Evolutionary conservation across 73 alveolate genomes (phyloP).

Genomic region (Symbiodinium natans): DNA sequence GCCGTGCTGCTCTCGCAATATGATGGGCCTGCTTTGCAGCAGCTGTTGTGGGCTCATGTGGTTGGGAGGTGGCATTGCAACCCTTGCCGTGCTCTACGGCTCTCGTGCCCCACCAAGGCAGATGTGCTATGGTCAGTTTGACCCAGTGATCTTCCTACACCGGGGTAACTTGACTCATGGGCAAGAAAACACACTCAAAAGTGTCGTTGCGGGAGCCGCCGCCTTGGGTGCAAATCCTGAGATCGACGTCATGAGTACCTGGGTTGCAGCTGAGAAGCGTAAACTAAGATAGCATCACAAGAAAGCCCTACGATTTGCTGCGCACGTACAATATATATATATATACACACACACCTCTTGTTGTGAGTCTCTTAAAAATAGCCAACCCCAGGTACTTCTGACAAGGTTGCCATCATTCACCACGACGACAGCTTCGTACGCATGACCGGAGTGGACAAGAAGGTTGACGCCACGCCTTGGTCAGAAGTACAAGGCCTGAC

Average conservation of each 20-base stretch:
- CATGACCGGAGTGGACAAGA: constrained; percentile 26
- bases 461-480: neutral
- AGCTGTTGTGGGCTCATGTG: neutral
- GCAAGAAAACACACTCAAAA: neutral
- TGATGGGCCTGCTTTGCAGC: constrained; percentile 19
- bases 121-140: neutral
- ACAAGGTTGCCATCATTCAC: neutral
- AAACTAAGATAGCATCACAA: neutral
- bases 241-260: constrained; percentile 2
- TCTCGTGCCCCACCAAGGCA: neutral
- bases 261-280: neutral
- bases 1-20: constrained; percentile 12
- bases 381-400: too few relatives aligned
- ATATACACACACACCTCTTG: too few relatives aligned
- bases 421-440: neutral
- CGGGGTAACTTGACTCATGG: constrained; percentile 6
- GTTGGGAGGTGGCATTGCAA: constrained; percentile 13
- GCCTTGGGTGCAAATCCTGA: constrained; percentile 15
- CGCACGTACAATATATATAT: too few relatives aligned
- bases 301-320: too few relatives aligned
- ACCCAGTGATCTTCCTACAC: neutral
- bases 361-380: too few relatives aligned
- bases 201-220: neutral
- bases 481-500: neutral
- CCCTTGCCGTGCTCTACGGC: constrained; percentile 6